Evolutionary conservation across 306 rosid genomes (phyloP), one percentile per base, ranked within the genome.

Genomic region (Prosopis cineraria): DNA sequence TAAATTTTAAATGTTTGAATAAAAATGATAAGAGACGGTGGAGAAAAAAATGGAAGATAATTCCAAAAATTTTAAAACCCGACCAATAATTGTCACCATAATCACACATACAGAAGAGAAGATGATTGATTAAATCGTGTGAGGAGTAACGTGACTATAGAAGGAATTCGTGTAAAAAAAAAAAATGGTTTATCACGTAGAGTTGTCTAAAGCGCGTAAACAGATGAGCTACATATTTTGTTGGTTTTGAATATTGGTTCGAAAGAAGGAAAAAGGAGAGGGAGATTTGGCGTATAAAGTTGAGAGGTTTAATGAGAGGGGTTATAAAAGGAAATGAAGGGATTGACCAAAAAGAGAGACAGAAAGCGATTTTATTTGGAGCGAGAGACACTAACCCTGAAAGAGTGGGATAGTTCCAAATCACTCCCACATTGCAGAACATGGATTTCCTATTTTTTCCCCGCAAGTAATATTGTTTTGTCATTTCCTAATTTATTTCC

Each of bases 331-430:
- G 69, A 76, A 56, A 85, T 56, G 69, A 82, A 76, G 67, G 33
- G 13, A 77, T 82, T 82, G 87, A 73, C 78, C 79, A 67, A 11
- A 27, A 1, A 41, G 10, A 33, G n/a, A 41, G 27, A 10, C 16
- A 64, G 34, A 67, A 79, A 80, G 25, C 24, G 66, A 48, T 43
- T 69, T 43, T 4, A 3, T 69, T 30, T 70, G 45, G 20, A 8
- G 59, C 20, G 48, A 39, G 76, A 10, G 66, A 72, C 76, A 71
- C 9, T 5, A 30, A 56, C 41, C 85, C 90, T 78, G 33, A 81
- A 89, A 86, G 27, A 24, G 78, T 68, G 93, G 90, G 77, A 79
- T 55, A 63, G 68, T 76, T 74, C 50, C 14, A 41, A 59, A 67
- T 79, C 60, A 27, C 78, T 60, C 36, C 29, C 73, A n/a, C 40